Conservation (phyloP, 2,329 filamentous ascomycete genomes). For the Trichophyton benhamiae region DNA sequence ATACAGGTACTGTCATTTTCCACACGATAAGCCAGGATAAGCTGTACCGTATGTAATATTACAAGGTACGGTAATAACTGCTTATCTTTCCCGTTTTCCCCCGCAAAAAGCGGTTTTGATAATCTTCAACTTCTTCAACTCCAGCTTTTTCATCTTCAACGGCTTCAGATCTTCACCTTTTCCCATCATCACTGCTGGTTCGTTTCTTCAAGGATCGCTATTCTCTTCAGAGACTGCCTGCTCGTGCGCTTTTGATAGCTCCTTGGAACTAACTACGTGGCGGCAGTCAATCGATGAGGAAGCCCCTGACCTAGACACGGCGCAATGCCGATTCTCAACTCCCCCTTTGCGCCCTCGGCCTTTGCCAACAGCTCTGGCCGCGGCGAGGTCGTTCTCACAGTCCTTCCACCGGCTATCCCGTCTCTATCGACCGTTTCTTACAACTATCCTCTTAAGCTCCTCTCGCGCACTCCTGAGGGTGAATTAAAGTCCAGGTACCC, state of each 20-base stretch:
- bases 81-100: not conserved
- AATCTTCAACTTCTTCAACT: not conserved
- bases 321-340: conserved; percentile 24
- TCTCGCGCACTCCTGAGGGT: conserved; percentile 60
- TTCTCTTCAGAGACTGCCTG: no score
- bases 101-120: not conserved
- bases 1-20: not conserved
- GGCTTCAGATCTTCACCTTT: not conserved
- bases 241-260: not conserved
- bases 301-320: not conserved
- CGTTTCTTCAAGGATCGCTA: not conserved
- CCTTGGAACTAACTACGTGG: not conserved
- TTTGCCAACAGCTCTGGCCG: conserved; percentile 59
- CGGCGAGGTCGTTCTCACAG: conserved; percentile 61
- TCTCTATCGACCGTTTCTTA: conserved; percentile 66
- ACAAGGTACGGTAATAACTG: not conserved
- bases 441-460: conserved; percentile 89
- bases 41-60: not conserved
- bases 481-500: conserved; percentile 38
- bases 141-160: not conserved
- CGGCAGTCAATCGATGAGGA: not conserved
- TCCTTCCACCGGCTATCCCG: conserved; percentile 59
- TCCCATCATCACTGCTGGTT: not conserved
- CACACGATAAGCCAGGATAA: not conserved
- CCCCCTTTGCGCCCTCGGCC: conserved; percentile 65